phyloP scores from a whole-genome alignment of 192 early-diverging fungal genomes.

The Entomortierella beljakovae region DNA sequence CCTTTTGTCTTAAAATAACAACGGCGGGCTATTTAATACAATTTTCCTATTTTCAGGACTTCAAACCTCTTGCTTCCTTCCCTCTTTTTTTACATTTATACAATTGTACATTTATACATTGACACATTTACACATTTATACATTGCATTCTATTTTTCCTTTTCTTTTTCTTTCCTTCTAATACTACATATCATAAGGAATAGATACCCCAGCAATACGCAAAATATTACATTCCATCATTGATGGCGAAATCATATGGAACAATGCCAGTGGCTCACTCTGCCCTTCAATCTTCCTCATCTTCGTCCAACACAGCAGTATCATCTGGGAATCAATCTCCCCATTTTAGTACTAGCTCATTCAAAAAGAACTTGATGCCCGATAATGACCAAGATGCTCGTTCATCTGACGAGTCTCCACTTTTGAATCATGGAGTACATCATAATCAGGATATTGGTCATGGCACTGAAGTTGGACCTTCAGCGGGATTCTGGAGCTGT shows the following conservation, averaged over 20 bases:
- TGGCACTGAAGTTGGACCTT: slow-evolving; percentile 47
- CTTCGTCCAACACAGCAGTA: slow-evolving; percentile 2
- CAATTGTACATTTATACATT: too few species aligned
- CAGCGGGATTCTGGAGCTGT: slow-evolving; percentile 51
- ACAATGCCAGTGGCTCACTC: slow-evolving; percentile 29
- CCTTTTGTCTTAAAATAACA: too few species aligned
- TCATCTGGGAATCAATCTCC: background rate
- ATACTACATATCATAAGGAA: too few species aligned
- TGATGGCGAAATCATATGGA: slow-evolving; percentile 44
- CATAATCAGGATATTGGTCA: slow-evolving; percentile 40
- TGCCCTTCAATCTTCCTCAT: slow-evolving; percentile 17
- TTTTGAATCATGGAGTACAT: slow-evolving; percentile 44
- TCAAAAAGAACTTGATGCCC: background rate
- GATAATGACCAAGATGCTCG: slow-evolving; percentile 1
- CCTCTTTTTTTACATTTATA: too few species aligned
- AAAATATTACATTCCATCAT: background rate
- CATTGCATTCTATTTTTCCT: too few species aligned
- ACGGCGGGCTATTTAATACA: too few species aligned
- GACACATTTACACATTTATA: too few species aligned
- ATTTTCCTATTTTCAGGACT: too few species aligned
- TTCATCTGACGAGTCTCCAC: slow-evolving; percentile 45
- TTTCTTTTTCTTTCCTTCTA: too few species aligned
- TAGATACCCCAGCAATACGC: too few species aligned
- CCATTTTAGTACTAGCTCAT: background rate
- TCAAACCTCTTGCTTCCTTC: too few species aligned